These are phyloP conservation scores for Deinandra increscens DNA, from an alignment of 129 eudicot genomes.

Conservation along the genomic window DNA sequence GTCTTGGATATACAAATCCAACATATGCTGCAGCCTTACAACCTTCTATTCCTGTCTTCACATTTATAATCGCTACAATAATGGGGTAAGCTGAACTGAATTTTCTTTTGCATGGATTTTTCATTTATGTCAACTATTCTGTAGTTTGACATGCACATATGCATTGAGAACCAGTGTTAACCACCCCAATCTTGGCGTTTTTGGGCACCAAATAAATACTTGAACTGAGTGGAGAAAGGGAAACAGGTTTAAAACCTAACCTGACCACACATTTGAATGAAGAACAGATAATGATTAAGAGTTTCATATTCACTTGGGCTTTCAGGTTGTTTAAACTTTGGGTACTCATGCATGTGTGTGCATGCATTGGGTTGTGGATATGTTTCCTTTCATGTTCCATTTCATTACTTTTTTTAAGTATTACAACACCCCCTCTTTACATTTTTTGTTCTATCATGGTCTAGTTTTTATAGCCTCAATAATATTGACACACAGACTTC, in stretches of 20 bases:
- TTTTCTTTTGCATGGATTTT: slow-evolving; percentile 1
- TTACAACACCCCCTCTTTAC: not conserved
- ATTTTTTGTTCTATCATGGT: not conserved
- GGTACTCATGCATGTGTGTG: not conserved
- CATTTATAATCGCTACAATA: slow-evolving; percentile 66
- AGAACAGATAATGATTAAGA: not conserved
- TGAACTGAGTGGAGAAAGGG: slow-evolving; percentile 4
- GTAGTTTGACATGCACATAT: slow-evolving; percentile 5
- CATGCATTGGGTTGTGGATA: not conserved
- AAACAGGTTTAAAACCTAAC: not conserved
- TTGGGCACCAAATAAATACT: not conserved
- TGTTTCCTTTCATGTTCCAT: not conserved
- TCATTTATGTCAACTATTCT: slow-evolving; percentile 1
- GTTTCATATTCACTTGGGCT: not conserved
- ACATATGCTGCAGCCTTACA: slow-evolving; percentile 95
- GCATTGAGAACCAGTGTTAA: not conserved
- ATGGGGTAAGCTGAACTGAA: slow-evolving; percentile 63
- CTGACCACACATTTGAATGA: not conserved
- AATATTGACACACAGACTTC: slow-evolving; percentile 1
- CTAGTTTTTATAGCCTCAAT: not conserved
- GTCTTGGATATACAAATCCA: slow-evolving; percentile 97
- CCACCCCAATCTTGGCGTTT: not conserved
- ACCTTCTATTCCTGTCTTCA: slow-evolving; percentile 93
- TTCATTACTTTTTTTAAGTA: not conserved
- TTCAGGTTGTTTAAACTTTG: not conserved